Percentiles rank a stretch among this genome's conserved stretches.
Evolutionary conservation across 208 protist genomes (phyloP).

Genomic region (Trypanosoma caninum): DNA sequence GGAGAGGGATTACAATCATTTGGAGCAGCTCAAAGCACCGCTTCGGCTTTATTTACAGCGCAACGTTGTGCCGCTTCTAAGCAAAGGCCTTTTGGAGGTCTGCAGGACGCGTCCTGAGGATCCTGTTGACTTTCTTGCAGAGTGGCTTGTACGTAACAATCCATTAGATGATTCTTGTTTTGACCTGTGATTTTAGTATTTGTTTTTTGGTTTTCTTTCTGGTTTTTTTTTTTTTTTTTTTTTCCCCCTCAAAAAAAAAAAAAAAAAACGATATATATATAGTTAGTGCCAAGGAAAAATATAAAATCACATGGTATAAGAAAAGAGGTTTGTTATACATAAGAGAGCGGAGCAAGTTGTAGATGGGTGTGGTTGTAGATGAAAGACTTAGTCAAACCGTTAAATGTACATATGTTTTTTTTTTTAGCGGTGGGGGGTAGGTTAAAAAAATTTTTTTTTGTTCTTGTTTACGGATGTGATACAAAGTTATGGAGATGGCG

Average conservation of each 20-base stretch:
- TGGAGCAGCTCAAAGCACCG: conserved; percentile 83
- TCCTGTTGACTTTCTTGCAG: conserved; percentile 93
- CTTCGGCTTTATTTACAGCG: conserved; percentile 88
- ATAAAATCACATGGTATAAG: no score
- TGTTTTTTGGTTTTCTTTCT: conserved; percentile 1
- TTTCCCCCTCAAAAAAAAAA: not conserved
- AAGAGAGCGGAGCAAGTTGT: no score
- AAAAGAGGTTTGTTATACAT: no score
- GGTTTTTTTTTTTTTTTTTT: not conserved
- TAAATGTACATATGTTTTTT: no score
- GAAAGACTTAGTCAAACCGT: no score
- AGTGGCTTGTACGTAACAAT: conserved; percentile 92
- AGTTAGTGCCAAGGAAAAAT: no score
- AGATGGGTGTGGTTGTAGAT: no score
- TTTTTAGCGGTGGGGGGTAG: no score
- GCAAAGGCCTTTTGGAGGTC: conserved; percentile 92
- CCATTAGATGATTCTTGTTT: conserved; percentile 80
- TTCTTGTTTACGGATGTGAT: not conserved
- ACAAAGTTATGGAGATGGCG: no score
- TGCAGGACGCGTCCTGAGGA: conserved; percentile 88
- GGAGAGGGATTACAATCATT: conserved; percentile 62
- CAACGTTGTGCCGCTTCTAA: conserved; percentile 91
- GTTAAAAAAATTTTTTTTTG: no score
- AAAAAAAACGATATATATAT: not conserved
- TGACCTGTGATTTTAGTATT: conserved; percentile 43